Conservation (phyloP, 257 asterid species). For the Solanum tarijense region DNA sequence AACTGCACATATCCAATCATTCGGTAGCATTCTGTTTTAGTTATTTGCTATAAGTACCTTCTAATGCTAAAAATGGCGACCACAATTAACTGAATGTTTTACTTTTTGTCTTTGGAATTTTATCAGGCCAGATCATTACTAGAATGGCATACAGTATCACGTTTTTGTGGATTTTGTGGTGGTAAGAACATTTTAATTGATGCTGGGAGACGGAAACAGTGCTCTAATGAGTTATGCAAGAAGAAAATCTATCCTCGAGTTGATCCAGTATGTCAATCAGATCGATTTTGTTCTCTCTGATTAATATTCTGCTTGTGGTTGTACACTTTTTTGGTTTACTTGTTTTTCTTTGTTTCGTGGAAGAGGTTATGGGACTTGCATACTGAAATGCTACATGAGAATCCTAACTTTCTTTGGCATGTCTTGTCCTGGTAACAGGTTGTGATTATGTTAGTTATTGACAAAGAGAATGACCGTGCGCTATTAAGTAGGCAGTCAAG, state of each 20-base stretch:
- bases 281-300: background rate
- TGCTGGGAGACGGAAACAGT: constrained; percentile 85
- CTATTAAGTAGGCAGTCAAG: constrained; percentile 84
- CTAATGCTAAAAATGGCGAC: background rate
- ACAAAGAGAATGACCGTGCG: constrained; percentile 78
- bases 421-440: constrained; percentile 38
- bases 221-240: constrained; percentile 70
- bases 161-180: constrained; percentile 88
- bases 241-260: constrained; percentile 87
- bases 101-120: background rate
- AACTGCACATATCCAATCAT: background rate
- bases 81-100: background rate
- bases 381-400: background rate
- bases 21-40: background rate
- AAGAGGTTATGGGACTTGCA: background rate
- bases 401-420: background rate
- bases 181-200: constrained; percentile 48
- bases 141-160: constrained; percentile 74
- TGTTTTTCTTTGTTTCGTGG: background rate
- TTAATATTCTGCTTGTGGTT: background rate
- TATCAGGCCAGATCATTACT: constrained; percentile 80
- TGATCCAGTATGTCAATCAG: constrained; percentile 63
- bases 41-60: background rate
- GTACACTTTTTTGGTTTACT: background rate
- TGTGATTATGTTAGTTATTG: constrained; percentile 91